Conservation (phyloP, 345 rosid genomes). For the Hibiscus syriacus region DNA sequence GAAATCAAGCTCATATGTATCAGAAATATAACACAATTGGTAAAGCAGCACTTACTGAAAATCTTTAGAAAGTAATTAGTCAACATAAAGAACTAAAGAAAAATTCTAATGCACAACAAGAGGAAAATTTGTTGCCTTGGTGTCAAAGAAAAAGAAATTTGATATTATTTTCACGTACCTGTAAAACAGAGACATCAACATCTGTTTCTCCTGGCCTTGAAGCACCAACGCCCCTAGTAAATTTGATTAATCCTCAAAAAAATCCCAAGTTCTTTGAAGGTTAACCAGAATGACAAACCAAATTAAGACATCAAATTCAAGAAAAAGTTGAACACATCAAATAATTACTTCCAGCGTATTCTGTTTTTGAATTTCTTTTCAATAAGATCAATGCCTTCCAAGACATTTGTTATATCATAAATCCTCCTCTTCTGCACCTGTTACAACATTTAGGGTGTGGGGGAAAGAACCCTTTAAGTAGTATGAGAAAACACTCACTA, state of each 20-base stretch:
- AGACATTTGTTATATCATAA: slow-evolving; percentile 94
- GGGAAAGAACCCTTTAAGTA: background rate
- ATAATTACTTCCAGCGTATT: slow-evolving; percentile 84
- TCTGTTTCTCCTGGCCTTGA: slow-evolving; percentile 51
- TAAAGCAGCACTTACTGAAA: background rate
- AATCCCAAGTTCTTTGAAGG: slow-evolving; percentile 17
- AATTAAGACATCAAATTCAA: slow-evolving; percentile 13
- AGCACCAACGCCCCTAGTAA: slow-evolving; percentile 71
- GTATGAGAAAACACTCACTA: background rate
- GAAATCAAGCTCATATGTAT: background rate
- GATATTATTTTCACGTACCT: slow-evolving; percentile 39
- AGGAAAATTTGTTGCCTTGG: background rate
- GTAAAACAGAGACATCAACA: slow-evolving; percentile 45
- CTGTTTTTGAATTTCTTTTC: slow-evolving; percentile 92
- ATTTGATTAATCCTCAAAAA: slow-evolving; percentile 23
- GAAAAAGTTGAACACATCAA: slow-evolving; percentile 15
- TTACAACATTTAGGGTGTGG: slow-evolving; percentile 13
- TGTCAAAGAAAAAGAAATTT: background rate
- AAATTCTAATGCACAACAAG: background rate
- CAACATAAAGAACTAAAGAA: slow-evolving; percentile 7
- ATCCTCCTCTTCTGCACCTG: slow-evolving; percentile 95
- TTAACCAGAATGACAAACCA: slow-evolving; percentile 10
- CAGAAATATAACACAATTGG: background rate
- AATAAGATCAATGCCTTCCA: slow-evolving; percentile 97
- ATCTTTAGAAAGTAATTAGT: slow-evolving; percentile 3